Conservation (phyloP, 371 early-diverging fungal species). For the Apophysomyces trapeziformis region DNA sequence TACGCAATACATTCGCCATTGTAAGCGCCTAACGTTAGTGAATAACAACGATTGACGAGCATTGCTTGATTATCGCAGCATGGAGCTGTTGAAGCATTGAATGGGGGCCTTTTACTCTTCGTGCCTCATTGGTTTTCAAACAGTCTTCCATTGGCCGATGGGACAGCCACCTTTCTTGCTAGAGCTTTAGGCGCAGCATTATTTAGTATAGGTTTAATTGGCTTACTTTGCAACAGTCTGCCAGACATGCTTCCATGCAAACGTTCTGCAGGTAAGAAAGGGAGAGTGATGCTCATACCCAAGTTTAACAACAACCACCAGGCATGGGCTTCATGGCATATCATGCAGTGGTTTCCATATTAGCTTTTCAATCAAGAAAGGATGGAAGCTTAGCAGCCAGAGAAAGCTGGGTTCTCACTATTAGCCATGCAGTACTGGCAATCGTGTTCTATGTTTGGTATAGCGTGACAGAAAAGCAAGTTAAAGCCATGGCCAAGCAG, state of each 20-base stretch:
- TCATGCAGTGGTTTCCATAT: constrained; percentile 33
- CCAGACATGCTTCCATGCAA: constrained; percentile 53
- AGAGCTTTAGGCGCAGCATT: constrained; percentile 41
- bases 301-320: constrained; percentile 12
- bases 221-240: constrained; percentile 35
- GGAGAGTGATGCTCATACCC: not conserved
- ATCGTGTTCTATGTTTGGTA: constrained; percentile 46
- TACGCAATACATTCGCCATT: constrained; percentile 6
- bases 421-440: constrained; percentile 29
- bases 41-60: not conserved
- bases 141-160: constrained; percentile 21
- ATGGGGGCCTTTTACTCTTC: constrained; percentile 31
- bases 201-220: constrained; percentile 26
- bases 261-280: constrained; percentile 42
- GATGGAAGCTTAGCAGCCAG: constrained; percentile 23
- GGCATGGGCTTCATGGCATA: constrained; percentile 39
- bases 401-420: constrained; percentile 20
- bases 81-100: constrained; percentile 29
- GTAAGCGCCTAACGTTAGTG: not conserved
- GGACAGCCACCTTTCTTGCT: constrained; percentile 22
- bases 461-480: constrained; percentile 44
- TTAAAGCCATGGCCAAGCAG: constrained; percentile 35
- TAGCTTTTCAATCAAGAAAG: constrained; percentile 36
- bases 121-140: constrained; percentile 24
- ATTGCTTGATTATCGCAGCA: constrained; percentile 23